A percentile compares a stretch with the other conserved stretches of the same genome.
These are phyloP conservation scores for Cladosporium sp. DNA, from an alignment of 2,329 filamentous ascomycete species.

Conservation along the genomic window DNA sequence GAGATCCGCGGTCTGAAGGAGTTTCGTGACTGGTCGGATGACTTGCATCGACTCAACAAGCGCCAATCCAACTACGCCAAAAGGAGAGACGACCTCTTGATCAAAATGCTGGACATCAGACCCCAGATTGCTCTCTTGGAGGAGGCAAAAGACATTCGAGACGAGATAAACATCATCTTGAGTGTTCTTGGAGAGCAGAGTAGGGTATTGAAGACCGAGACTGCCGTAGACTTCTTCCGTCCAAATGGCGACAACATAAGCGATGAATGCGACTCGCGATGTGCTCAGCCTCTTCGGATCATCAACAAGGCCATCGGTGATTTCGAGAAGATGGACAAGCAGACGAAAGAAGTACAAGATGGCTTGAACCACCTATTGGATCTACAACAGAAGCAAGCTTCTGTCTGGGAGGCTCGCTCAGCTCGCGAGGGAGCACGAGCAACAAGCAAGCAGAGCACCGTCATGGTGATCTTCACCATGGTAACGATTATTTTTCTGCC, in stretches of 20 bases:
- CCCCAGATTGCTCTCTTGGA: constrained; percentile 57
- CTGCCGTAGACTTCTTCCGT: not conserved
- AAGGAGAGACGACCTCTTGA: constrained; percentile 47
- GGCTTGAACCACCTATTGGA: constrained; percentile 61
- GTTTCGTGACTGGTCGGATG: not conserved
- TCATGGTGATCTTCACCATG: constrained; percentile 57
- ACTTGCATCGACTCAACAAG: not conserved
- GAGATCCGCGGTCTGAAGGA: constrained; percentile 48
- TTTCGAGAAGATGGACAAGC: constrained; percentile 60
- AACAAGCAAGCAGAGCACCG: constrained; percentile 55
- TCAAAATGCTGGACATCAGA: constrained; percentile 53
- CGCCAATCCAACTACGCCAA: constrained; percentile 10
- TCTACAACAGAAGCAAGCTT: constrained; percentile 66
- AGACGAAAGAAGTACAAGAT: constrained; percentile 57
- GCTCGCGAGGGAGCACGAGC: constrained; percentile 58
- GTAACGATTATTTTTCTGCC: constrained; percentile 57
- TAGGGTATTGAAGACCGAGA: not conserved
- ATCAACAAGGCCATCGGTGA: constrained; percentile 33
- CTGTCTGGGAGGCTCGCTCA: constrained; percentile 62
- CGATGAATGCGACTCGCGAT: not conserved
- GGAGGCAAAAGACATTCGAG: constrained; percentile 64
- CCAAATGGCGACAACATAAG: not conserved
- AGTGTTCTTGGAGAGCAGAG: not conserved
- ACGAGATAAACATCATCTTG: constrained; percentile 60
- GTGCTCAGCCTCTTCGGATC: not conserved